phyloP scores from a whole-genome alignment of 2,329 filamentous ascomycete genomes.

The Geosmithia putterillii region DNA sequence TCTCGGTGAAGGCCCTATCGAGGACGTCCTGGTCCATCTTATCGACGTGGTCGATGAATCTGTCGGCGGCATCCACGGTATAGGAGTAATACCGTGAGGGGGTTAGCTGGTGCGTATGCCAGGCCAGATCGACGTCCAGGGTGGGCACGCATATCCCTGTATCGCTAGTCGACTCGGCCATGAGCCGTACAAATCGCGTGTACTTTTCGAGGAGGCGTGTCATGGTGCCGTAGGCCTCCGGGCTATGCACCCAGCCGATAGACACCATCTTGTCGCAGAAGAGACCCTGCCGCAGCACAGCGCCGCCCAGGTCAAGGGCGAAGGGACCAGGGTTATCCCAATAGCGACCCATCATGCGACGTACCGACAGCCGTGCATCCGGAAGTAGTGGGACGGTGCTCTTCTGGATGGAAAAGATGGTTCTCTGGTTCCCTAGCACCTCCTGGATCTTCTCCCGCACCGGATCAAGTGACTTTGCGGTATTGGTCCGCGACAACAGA shows the following conservation, averaged over 20 bases:
- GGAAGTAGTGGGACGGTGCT: not conserved
- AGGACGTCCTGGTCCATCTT: conserved; percentile 15
- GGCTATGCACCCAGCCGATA: conserved; percentile 69
- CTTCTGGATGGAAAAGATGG: too few relatives aligned
- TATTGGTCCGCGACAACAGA: too few relatives aligned
- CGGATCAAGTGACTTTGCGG: not conserved
- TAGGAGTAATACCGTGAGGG: conserved; percentile 12
- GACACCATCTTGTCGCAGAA: conserved; percentile 64
- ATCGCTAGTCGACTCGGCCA: not conserved
- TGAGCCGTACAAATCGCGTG: not conserved
- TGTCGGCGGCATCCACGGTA: conserved; percentile 6
- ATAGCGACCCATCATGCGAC: conserved; percentile 60
- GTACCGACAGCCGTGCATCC: conserved; percentile 19
- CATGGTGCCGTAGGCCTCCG: conserved; percentile 24
- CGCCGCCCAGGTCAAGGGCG: conserved; percentile 51
- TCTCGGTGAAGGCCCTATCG: conserved; percentile 13
- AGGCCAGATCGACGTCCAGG: conserved; percentile 27
- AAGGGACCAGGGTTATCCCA: conserved; percentile 57
- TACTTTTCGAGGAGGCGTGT: not conserved
- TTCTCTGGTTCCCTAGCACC: not conserved
- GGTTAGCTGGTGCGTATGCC: conserved; percentile 29
- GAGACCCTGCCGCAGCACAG: conserved; percentile 51
- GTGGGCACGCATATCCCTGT: conserved; percentile 22
- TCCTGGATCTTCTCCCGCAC: not conserved
- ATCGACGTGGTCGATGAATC: conserved; percentile 26